Base-by-base conservation (phyloP, 2,329 filamentous ascomycete species). In the Nigrospora oryzae region DNA sequence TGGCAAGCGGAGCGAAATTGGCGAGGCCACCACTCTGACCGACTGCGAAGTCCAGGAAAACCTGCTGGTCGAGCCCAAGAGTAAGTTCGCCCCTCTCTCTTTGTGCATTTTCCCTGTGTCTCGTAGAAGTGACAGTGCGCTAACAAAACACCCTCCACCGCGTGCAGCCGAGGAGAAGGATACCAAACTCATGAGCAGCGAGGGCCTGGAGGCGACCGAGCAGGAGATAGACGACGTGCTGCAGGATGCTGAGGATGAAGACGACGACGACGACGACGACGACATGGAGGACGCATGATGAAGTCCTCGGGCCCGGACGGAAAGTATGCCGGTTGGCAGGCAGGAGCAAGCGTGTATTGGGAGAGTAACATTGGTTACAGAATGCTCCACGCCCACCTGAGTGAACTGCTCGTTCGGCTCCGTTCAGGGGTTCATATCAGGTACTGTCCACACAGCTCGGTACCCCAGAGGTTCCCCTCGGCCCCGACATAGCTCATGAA, bases 31-130 rank as follows among this genome's bases (percentile, higher is more conserved):
- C 6, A 77, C 81, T n/a, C 66, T 97, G 53, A 89, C 84, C 43
- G 87, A 95, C 49, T 96, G 90, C 56, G 89, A 97, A 65, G 84
- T 97, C 5, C 89, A 95, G 62, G 88, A 95, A 63, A 91, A 91
- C 59, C 73, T 91, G 10, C 75, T 95, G 2, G 83, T 90, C 38
- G 90, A 94, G 57, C 78, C 86, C n/a, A 85, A 67, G 61, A 83
- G 80, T 83, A 68, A 72, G 79, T 75, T 23, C 28, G 16, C 3
- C 16, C 36, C 28, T 45, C 12, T 35, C 19, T 49, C n/a, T 33
- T 6, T 36, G 31, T 16, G 41, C 39, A 40, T 39, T 38, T 47
- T 28, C 35, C 40, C 50, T 45, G 51, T 42, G 13, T 28, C 38
- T 40, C 34, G 32, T n/a, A 10, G 5, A 28, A 28, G 23, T 10